Conservation (phyloP, 805 yeast species). For the Yarrowia phangngaensis region DNA sequence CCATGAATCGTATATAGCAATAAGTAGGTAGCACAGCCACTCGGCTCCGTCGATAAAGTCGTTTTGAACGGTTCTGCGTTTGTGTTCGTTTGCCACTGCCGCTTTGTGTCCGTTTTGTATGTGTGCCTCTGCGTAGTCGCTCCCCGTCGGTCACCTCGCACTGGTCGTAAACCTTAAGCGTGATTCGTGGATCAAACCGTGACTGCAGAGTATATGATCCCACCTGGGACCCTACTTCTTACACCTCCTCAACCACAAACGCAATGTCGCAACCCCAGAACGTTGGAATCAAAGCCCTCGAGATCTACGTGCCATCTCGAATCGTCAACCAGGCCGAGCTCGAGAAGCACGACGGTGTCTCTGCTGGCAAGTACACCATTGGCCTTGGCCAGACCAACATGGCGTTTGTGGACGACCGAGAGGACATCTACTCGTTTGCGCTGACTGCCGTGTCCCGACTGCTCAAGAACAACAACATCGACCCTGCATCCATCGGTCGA, state of each 20-base stretch:
- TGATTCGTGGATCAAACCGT: slow-evolving; percentile 21
- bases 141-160: slow-evolving; percentile 24
- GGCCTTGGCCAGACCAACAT: slow-evolving; percentile 98
- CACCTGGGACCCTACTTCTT: slow-evolving; percentile 1
- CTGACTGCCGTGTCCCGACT: slow-evolving; percentile 80
- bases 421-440: slow-evolving; percentile 92
- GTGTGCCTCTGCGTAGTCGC: too few relatives aligned
- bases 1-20: too few relatives aligned
- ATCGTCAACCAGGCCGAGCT: slow-evolving; percentile 84
- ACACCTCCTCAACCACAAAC: slow-evolving; percentile 9
- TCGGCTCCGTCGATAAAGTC: too few relatives aligned
- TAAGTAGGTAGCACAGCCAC: too few relatives aligned
- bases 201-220: not conserved
- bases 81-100: not conserved
- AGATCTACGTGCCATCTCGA: slow-evolving; percentile 81
- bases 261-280: slow-evolving; percentile 54
- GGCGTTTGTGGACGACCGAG: slow-evolving; percentile 96
- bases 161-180: slow-evolving; percentile 22
- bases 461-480: slow-evolving; percentile 76
- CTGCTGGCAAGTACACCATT: slow-evolving; percentile 95
- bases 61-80: not conserved
- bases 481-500: slow-evolving; percentile 79
- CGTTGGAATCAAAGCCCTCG: slow-evolving; percentile 96
- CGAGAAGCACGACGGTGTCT: slow-evolving; percentile 78
- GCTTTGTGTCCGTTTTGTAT: too few relatives aligned